Conservation (phyloP, 148 eudicot species). For the Dysphania ambrosioides region DNA sequence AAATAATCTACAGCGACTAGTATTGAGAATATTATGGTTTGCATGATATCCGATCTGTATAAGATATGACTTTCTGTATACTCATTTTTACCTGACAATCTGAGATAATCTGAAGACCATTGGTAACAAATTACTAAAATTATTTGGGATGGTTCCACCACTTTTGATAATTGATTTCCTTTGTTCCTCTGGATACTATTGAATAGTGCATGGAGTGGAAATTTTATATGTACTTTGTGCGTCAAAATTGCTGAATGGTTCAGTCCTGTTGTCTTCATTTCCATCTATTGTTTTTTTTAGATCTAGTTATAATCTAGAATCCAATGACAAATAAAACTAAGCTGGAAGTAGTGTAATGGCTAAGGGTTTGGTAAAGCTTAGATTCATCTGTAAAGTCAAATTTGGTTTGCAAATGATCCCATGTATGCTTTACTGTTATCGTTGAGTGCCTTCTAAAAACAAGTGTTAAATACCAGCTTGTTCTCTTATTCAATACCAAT, state of each 20-base stretch:
- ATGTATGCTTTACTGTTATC: background rate
- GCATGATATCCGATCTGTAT: background rate
- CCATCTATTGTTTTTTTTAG: background rate
- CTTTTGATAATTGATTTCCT: background rate
- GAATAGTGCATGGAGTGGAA: too few species aligned
- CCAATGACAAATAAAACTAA: background rate
- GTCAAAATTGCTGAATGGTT: background rate
- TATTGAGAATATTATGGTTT: background rate
- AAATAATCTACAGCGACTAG: too few species aligned
- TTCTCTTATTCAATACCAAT: too few species aligned
- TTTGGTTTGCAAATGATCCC: background rate
- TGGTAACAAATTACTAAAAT: too few species aligned
- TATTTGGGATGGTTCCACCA: too few species aligned
- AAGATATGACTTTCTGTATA: background rate
- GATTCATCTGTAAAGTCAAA: background rate
- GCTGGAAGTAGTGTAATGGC: background rate
- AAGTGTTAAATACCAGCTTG: too few species aligned
- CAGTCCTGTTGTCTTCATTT: background rate
- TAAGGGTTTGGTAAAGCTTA: background rate
- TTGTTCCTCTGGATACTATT: too few species aligned
- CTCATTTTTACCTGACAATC: background rate
- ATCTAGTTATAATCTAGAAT: background rate
- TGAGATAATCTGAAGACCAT: background rate
- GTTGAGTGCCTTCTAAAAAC: too few species aligned
- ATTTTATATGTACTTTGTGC: background rate